These are phyloP conservation scores for Neopestalotiopsis clavispora DNA, from an alignment of 2,329 filamentous ascomycete genomes.

Conservation along the genomic window DNA sequence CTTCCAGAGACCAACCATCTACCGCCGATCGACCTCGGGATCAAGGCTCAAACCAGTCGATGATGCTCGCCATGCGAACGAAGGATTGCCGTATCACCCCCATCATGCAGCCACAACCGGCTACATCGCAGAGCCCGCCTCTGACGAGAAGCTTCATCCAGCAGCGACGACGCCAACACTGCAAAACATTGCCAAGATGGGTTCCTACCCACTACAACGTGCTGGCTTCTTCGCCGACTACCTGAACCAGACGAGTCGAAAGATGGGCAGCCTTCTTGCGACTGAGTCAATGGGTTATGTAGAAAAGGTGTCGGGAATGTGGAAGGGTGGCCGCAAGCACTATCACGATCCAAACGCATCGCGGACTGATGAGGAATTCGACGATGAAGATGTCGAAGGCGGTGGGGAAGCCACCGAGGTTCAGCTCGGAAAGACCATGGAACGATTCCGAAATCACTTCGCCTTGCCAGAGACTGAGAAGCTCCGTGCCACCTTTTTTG, in stretches of 20 bases:
- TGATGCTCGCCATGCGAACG: constrained; percentile 18
- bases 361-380: constrained; percentile 58
- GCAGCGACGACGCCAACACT: constrained; percentile 44
- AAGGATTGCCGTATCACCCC: constrained; percentile 21
- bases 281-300: constrained; percentile 96
- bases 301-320: constrained; percentile 96
- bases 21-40: constrained; percentile 49
- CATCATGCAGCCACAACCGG: constrained; percentile 41
- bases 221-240: constrained; percentile 85
- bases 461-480: constrained; percentile 83
- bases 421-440: constrained; percentile 69
- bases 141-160: constrained; percentile 34
- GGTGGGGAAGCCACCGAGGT: constrained; percentile 58
- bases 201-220: constrained; percentile 80
- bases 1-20: constrained; percentile 79
- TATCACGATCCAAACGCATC: constrained; percentile 70
- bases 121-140: constrained; percentile 35
- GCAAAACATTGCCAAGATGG: constrained; percentile 62
- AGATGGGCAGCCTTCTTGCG: constrained; percentile 81
- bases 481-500: constrained; percentile 88
- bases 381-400: constrained; percentile 54
- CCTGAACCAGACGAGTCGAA: constrained; percentile 76
- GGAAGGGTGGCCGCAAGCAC: constrained; percentile 88
- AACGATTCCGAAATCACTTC: constrained; percentile 89
- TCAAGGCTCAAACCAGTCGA: constrained; percentile 30